Percentiles rank a stretch among this genome's conserved stretches.
phyloP scores from a whole-genome alignment of 805 yeast species.

The Danielia reshetovae region DNA sequence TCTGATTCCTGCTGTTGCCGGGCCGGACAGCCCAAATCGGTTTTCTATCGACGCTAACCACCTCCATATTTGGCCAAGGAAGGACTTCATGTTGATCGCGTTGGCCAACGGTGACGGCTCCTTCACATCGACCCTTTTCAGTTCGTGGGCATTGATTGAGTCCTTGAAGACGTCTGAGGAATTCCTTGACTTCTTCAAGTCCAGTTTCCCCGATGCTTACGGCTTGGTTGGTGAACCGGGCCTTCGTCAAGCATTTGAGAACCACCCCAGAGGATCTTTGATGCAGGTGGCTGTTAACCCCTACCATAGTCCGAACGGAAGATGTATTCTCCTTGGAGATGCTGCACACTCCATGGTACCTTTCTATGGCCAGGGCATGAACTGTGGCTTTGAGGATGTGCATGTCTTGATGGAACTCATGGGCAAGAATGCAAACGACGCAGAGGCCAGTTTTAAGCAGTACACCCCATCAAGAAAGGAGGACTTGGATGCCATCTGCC shows the following conservation, averaged over 20 bases:
- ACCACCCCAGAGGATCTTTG: conserved; percentile 73
- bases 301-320: conserved; percentile 58
- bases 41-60: conserved; percentile 67
- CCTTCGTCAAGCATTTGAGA: conserved; percentile 46
- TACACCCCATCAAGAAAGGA: conserved; percentile 55
- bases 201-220: conserved; percentile 72
- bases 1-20: conserved; percentile 55
- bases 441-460: conserved; percentile 46
- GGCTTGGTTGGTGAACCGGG: conserved; percentile 58
- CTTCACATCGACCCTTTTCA: conserved; percentile 86
- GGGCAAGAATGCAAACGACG: conserved; percentile 36
- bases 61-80: conserved; percentile 91
- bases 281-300: conserved; percentile 69
- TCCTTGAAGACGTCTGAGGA: conserved; percentile 41
- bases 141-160: conserved; percentile 68
- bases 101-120: conserved; percentile 82
- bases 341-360: conserved; percentile 98
- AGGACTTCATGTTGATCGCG: conserved; percentile 83
- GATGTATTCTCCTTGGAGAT: conserved; percentile 75
- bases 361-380: conserved; percentile 97
- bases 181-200: conserved; percentile 50
- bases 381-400: conserved; percentile 93
- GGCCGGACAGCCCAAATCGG: conserved; percentile 24
- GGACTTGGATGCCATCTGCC: conserved; percentile 72
- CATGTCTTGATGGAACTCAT: conserved; percentile 54